Base-by-base conservation (phyloP, 306 rosid genomes). In the Begonia fuchsioides region DNA sequence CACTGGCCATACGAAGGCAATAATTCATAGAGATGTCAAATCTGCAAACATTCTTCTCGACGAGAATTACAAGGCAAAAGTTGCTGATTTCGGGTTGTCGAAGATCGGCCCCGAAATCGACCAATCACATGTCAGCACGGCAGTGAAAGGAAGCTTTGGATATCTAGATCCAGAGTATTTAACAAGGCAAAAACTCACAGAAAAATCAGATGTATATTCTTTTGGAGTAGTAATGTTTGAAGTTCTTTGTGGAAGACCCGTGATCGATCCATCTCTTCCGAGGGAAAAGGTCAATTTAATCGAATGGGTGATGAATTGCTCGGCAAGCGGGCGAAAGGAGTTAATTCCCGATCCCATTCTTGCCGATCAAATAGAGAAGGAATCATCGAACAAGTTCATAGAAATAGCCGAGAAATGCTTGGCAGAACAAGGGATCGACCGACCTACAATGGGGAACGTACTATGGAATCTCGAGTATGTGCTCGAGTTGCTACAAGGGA, bases 91-190 rank as follows among this genome's bases (percentile, higher is more conserved):
- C 43, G 93, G 87, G 44, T 73, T 82, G 15, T 82, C 93, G 6
- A 82, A 75, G 68, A 61, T 52, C 1, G 86, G 83, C 44, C 93
- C 93, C 0, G 86, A 72, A 62, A 64, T 72, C 13, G 75, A 78
- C 12, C 38, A 70, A 52, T 70, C 76, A 1, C 78, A 82, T 51
- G 93, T 82, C 17, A 82, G 86, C 51, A 81, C 93, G 11, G 82
- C 74, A 13, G 93, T 81, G 3, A 77, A 72, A 53, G 93, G 93
- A 49, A 81, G 86, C 49, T 81, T 81, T 20, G 93, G 93, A 50
- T 81, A 77, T 57, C 80, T 81, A n/a, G 93, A 81, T 75, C 93
- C 93, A 0, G 79, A 77, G 66, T 78, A 82, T 62, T 65, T 82
- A 43, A 75, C 65, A 3, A 78, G 58, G 51, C 80, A 75, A 41